Conservation (phyloP, 352 stramenopile species). For the Globisporangium apiculatum region DNA sequence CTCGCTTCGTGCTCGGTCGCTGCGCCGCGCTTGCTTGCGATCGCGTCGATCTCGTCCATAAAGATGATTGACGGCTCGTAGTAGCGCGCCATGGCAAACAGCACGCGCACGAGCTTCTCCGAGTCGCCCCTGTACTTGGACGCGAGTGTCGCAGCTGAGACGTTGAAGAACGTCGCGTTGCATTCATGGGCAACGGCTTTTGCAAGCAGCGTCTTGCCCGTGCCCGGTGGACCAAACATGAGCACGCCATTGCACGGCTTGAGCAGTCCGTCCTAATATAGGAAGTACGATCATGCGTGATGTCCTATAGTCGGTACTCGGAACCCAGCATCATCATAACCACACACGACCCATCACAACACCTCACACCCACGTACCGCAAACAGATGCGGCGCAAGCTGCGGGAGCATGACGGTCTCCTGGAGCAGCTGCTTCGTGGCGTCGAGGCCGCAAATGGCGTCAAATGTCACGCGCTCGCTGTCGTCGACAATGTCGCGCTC, state of each 20-base stretch:
- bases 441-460: constrained; percentile 66
- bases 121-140: constrained; percentile 94
- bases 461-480: constrained; percentile 57
- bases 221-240: constrained; percentile 87
- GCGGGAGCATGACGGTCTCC: constrained; percentile 80
- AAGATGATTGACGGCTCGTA: constrained; percentile 97
- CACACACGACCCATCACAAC: not conserved
- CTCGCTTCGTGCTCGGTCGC: constrained; percentile 81
- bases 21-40: constrained; percentile 62
- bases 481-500: constrained; percentile 83
- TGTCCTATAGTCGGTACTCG: too few species aligned
- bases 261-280: constrained; percentile 48
- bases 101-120: constrained; percentile 94
- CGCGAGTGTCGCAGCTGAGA: constrained; percentile 86
- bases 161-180: constrained; percentile 98
- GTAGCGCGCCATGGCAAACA: constrained; percentile 98
- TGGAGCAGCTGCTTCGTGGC: constrained; percentile 79
- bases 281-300: not conserved
- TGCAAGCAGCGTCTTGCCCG: constrained; percentile 86
- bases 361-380: constrained; percentile 24
- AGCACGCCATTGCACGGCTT: constrained; percentile 80
- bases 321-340: not conserved
- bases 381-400: constrained; percentile 82
- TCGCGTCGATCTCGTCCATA: constrained; percentile 98
- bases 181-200: constrained; percentile 93